Conservation (phyloP, 805 yeast genomes). For the Cyberlindnera veronae region DNA sequence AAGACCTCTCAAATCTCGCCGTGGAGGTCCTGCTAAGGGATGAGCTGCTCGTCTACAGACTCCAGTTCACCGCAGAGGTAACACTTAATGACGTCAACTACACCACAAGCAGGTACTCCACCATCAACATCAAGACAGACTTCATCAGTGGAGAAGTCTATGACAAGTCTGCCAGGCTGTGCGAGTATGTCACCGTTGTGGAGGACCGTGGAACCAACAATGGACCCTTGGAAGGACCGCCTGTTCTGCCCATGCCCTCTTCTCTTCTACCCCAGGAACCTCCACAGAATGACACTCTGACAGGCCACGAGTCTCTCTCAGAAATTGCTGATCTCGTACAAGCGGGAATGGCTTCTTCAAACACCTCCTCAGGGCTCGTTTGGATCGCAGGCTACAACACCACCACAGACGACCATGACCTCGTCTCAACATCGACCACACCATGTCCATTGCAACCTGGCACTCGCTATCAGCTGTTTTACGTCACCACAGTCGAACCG, state of each 20-base stretch:
- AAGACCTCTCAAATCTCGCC: slow-evolving; percentile 1
- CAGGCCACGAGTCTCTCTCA: slow-evolving; percentile 1
- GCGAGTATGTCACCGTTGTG: slow-evolving; percentile 7
- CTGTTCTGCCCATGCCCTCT: too few relatives aligned
- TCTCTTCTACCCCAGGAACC: too few relatives aligned
- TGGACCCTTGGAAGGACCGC: slow-evolving; percentile 4
- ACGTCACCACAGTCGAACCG: slow-evolving; percentile 22
- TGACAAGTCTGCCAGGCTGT: slow-evolving; percentile 2
- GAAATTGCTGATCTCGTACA: slow-evolving; percentile 2
- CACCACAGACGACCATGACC: neutral
- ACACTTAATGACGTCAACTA: slow-evolving; percentile 1
- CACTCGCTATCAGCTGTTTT: slow-evolving; percentile 26
- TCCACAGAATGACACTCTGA: slow-evolving; percentile 2
- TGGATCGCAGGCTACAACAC: slow-evolving; percentile 8
- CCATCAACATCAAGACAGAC: slow-evolving; percentile 3
- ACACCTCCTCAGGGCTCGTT: neutral
- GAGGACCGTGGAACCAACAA: slow-evolving; percentile 1
- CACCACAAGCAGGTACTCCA: slow-evolving; percentile 3
- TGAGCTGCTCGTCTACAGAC: slow-evolving; percentile 3
- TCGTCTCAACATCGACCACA: neutral
- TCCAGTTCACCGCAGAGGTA: slow-evolving; percentile 3
- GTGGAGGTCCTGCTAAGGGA: slow-evolving; percentile 3
- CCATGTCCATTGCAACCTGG: slow-evolving; percentile 29
- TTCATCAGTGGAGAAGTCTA: slow-evolving; percentile 8
- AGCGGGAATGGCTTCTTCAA: neutral